phyloP scores from a whole-genome alignment of 768 basidiomycete genomes.

The Xerocomellus amylosporus region DNA sequence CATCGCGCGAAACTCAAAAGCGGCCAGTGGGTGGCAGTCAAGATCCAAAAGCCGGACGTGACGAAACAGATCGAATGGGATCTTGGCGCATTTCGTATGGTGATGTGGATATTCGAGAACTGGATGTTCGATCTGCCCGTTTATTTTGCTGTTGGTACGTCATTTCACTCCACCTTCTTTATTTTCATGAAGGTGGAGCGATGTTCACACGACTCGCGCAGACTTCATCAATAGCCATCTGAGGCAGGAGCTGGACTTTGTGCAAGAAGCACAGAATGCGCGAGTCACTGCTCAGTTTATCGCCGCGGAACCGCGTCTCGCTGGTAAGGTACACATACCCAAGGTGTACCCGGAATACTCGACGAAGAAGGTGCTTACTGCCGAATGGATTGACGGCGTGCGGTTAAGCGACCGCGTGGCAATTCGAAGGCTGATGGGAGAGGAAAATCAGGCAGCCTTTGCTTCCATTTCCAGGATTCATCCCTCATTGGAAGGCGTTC shows the following conservation, averaged over 20 bases:
- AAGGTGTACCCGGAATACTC: constrained; percentile 67
- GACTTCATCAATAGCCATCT: constrained; percentile 82
- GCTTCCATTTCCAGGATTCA: not conserved
- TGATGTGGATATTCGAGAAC: constrained; percentile 78
- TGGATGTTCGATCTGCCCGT: constrained; percentile 85
- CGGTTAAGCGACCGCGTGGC: constrained; percentile 64
- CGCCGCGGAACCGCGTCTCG: constrained; percentile 64
- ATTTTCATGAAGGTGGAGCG: not conserved
- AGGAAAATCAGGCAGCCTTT: constrained; percentile 21
- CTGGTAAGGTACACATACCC: constrained; percentile 75
- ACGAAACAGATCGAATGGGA: constrained; percentile 86
- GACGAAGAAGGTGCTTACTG: constrained; percentile 75
- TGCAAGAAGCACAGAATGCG: constrained; percentile 77
- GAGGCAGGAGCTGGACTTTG: constrained; percentile 79
- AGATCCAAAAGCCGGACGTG: constrained; percentile 89
- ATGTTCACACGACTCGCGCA: constrained; percentile 21
- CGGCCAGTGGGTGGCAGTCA: constrained; percentile 81
- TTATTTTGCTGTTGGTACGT: constrained; percentile 72
- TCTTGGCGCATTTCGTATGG: constrained; percentile 61
- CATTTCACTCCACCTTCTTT: not conserved
- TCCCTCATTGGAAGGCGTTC: constrained; percentile 18
- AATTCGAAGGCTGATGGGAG: constrained; percentile 60
- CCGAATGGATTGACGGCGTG: constrained; percentile 83
- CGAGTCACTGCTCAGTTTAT: constrained; percentile 65
- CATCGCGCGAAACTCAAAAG: constrained; percentile 66